phyloP scores from a whole-genome alignment of 345 rosid genomes.

The Eucalyptus guilfoylei region DNA sequence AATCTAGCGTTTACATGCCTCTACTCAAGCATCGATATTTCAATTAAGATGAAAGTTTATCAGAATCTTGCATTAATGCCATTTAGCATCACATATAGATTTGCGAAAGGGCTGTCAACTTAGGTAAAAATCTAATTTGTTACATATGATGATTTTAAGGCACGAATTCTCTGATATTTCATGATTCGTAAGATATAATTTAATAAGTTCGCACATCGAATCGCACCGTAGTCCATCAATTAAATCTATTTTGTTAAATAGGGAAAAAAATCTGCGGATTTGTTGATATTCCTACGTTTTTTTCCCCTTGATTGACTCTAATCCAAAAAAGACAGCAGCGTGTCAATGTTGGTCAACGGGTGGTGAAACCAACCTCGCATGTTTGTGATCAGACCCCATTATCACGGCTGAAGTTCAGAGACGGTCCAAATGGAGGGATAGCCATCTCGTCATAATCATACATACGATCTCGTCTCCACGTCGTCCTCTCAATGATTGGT shows the following conservation, averaged over 20 bases:
- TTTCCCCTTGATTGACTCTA: neutral
- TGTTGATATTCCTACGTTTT: neutral
- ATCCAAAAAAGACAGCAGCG: neutral
- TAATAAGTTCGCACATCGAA: too few relatives aligned
- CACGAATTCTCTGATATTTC: accelerated
- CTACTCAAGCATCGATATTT: neutral
- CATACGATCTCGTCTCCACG: neutral
- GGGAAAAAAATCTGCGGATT: neutral
- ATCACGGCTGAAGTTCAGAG: neutral
- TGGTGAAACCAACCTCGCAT: neutral
- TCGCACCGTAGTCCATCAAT: accelerated
- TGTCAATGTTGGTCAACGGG: neutral
- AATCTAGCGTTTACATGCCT: neutral
- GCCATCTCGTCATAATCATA: neutral
- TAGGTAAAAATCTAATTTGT: neutral
- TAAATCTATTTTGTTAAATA: neutral
- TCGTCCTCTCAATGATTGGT: neutral
- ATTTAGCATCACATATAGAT: neutral
- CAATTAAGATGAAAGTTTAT: neutral
- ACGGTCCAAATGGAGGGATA: neutral
- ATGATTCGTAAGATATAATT: neutral
- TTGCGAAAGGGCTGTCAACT: neutral
- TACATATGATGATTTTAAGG: neutral
- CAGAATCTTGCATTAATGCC: neutral
- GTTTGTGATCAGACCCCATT: neutral